Conservation (phyloP, 2,329 filamentous ascomycete species). For the Parascedosporium putredinis region DNA sequence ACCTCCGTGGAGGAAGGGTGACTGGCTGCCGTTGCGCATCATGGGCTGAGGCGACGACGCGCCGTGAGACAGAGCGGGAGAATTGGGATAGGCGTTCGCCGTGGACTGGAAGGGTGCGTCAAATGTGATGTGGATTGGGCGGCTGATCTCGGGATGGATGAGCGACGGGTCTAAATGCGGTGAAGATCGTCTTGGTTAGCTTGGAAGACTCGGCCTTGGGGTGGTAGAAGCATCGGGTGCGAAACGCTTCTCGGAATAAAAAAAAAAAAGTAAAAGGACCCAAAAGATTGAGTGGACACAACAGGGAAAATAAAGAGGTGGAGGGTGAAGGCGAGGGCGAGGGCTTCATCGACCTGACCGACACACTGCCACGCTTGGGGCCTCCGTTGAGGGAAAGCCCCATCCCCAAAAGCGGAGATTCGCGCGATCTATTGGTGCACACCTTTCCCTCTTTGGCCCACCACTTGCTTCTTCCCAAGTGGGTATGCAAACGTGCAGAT, state of each 20-base stretch:
- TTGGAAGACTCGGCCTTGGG: too few species aligned
- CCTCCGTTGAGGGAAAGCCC: too few species aligned
- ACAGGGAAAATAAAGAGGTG: too few species aligned
- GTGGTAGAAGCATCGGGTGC: too few species aligned
- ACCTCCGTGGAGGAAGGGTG: constrained; percentile 53
- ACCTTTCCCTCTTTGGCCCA: not conserved
- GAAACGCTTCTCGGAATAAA: too few species aligned
- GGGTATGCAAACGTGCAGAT: not conserved
- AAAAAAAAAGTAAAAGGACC: too few species aligned
- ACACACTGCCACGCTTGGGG: too few species aligned
- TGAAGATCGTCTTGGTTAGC: constrained; percentile 23
- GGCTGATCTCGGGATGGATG: constrained; percentile 44
- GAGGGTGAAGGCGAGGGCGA: too few species aligned
- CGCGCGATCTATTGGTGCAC: not conserved
- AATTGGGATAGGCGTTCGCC: constrained; percentile 42
- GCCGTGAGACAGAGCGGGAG: constrained; percentile 47
- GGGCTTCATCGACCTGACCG: too few species aligned
- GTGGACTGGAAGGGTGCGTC: constrained; percentile 37
- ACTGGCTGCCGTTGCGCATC: constrained; percentile 46
- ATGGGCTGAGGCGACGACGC: constrained; percentile 35
- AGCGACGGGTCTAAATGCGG: constrained; percentile 40
- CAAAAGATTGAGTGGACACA: too few species aligned
- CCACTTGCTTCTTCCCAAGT: not conserved
- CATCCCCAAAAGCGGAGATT: not conserved
- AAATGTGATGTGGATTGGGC: constrained; percentile 37